phyloP scores from a whole-genome alignment of 23 red algal species.

The Cyanidium caldarium region DNA sequence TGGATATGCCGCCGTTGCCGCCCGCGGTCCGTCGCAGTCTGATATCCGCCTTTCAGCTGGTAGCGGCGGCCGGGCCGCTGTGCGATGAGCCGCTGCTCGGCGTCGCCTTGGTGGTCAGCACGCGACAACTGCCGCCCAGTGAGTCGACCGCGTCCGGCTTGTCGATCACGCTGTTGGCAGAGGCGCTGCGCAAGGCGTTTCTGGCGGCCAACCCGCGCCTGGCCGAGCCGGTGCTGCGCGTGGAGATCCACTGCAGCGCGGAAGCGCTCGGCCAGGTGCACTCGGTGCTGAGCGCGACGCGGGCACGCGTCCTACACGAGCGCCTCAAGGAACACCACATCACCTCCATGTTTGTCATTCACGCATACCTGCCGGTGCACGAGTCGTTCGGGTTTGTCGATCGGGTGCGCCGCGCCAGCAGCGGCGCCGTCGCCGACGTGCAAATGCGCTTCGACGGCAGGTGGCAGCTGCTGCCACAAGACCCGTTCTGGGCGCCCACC shows the following conservation, averaged over 20 bases:
- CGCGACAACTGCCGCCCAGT: not conserved
- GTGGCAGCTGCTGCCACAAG: conserved; percentile 60
- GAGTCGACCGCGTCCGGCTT: conserved; percentile 6
- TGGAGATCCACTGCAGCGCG: conserved; percentile 50
- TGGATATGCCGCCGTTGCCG: too few species aligned
- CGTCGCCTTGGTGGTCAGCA: conserved; percentile 43
- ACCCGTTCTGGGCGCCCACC: conserved; percentile 84
- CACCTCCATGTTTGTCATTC: conserved; percentile 52
- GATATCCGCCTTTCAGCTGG: conserved; percentile 78
- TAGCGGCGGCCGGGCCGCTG: conserved; percentile 52
- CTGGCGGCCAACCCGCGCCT: conserved; percentile 45
- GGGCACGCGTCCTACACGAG: conserved; percentile 57
- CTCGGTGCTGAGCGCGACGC: conserved; percentile 43
- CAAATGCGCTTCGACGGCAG: conserved; percentile 66
- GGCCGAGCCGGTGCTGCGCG: conserved; percentile 53
- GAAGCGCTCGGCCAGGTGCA: conserved; percentile 64
- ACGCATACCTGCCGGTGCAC: conserved; percentile 55
- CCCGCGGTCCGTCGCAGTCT: conserved; percentile 40
- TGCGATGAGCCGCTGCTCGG: conserved; percentile 93
- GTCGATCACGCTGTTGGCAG: conserved; percentile 37
- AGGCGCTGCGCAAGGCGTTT: conserved; percentile 39
- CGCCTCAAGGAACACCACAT: conserved; percentile 53
- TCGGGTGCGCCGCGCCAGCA: conserved; percentile 40
- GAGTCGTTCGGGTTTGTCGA: conserved; percentile 85
- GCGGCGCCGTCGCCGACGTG: conserved; percentile 48